Evolutionary conservation across 208 protist genomes (phyloP).

Genomic region (Leishmania lainsoni): DNA sequence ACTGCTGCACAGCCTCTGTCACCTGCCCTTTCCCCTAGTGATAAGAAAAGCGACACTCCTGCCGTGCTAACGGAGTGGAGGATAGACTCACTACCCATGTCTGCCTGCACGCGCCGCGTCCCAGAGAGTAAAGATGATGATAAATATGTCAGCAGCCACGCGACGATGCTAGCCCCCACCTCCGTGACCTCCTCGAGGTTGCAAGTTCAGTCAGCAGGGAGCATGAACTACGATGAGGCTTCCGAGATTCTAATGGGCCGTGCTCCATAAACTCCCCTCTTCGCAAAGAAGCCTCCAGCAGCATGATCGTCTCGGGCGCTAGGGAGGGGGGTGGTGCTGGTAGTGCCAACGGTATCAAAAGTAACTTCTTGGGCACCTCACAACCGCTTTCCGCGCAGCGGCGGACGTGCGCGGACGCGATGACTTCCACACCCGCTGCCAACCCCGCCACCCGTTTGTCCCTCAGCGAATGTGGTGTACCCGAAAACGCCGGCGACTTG

Average conservation of each 20-base stretch:
- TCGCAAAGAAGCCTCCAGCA: neutral
- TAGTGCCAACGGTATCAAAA: neutral
- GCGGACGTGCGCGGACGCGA: neutral
- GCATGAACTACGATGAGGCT: slow-evolving; percentile 9
- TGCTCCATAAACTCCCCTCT: slow-evolving; percentile 3
- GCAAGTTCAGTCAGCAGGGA: neutral
- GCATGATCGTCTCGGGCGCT: neutral
- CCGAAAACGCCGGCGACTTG: neutral
- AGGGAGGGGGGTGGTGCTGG: neutral
- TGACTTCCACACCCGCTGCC: neutral
- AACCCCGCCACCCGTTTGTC: neutral
- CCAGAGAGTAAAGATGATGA: no score
- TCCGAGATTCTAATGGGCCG: slow-evolving; percentile 7
- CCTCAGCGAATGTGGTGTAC: neutral
- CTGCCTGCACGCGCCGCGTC: no score
- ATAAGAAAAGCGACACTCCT: neutral
- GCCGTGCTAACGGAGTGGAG: neutral
- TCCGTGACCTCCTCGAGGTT: no score
- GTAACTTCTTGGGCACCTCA: neutral
- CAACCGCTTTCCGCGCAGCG: neutral
- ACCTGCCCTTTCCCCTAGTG: no score
- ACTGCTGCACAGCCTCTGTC: neutral
- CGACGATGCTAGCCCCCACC: no score
- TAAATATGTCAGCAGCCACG: no score
- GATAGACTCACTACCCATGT: no score